Evolutionary conservation across 495 filamentous ascomycete species (phyloP).

Genomic region (Tricharina praecox): DNA sequence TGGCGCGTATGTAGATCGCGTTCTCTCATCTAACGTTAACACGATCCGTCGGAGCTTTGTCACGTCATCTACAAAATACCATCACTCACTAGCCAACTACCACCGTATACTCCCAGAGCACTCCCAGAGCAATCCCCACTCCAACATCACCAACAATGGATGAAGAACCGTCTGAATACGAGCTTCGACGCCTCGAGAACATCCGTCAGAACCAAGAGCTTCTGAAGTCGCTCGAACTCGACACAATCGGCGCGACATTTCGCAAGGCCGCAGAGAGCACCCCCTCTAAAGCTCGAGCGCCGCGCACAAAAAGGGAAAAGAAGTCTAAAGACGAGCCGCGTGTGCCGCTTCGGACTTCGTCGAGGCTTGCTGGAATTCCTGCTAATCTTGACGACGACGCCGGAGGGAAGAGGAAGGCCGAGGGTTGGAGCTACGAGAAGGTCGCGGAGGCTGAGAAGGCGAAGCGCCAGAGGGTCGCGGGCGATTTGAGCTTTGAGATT

Average conservation of each 20-base stretch:
- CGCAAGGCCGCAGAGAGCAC: conserved; percentile 17
- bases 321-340: conserved; percentile 33
- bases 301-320: conserved; percentile 35
- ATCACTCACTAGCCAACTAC: too few species aligned
- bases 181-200: conserved; percentile 50
- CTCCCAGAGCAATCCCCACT: too few species aligned
- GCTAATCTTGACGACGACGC: conserved; percentile 62
- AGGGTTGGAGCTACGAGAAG: too few species aligned
- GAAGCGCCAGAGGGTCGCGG: conserved; percentile 46
- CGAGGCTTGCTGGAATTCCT: conserved; percentile 45
- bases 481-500: conserved; percentile 53
- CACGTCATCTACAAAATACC: too few species aligned
- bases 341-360: conserved; percentile 45
- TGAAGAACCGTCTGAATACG: conserved; percentile 42
- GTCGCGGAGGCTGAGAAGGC: conserved; percentile 43
- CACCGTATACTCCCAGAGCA: too few species aligned
- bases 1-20: too few species aligned
- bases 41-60: too few species aligned
- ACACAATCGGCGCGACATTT: conserved; percentile 34
- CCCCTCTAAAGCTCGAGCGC: conserved; percentile 15
- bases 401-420: conserved; percentile 60
- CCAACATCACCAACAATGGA: conserved; percentile 5
- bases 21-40: too few species aligned
- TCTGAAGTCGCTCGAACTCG: conserved; percentile 39
- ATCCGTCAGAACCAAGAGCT: conserved; percentile 59